Evolutionary conservation across 2,329 filamentous ascomycete genomes (phyloP).

Genomic region (Sarocladium brachiariae): DNA sequence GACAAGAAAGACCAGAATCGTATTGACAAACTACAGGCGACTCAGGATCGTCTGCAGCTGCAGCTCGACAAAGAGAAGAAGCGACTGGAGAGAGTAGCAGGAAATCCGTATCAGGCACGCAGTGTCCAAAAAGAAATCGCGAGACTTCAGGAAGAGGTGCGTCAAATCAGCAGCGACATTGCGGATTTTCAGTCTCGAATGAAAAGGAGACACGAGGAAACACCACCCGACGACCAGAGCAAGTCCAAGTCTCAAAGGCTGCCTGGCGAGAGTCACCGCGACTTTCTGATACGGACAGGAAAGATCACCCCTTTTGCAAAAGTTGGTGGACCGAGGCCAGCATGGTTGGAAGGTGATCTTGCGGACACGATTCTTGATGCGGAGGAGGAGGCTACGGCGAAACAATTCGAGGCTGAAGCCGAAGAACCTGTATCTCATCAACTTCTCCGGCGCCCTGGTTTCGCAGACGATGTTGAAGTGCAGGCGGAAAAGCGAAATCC

Average conservation of each 20-base stretch:
- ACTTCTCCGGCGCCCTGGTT: constrained; percentile 65
- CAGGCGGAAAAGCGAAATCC: constrained; percentile 8
- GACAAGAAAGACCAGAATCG: constrained; percentile 57
- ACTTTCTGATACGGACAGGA: constrained; percentile 88
- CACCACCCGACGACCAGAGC: constrained; percentile 33
- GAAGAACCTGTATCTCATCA: constrained; percentile 60
- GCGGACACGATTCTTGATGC: constrained; percentile 75
- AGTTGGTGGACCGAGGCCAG: constrained; percentile 56
- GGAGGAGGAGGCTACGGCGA: constrained; percentile 58
- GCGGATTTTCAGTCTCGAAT: constrained; percentile 77
- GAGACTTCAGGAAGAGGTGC: constrained; percentile 58
- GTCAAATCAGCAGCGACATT: constrained; percentile 63
- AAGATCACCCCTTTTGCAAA: constrained; percentile 96
- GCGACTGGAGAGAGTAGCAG: constrained; percentile 35
- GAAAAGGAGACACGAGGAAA: constrained; percentile 59
- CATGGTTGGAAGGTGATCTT: constrained; percentile 60
- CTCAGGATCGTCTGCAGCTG: constrained; percentile 51
- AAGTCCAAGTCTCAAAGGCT: constrained; percentile 51
- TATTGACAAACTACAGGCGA: constrained; percentile 50
- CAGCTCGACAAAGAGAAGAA: constrained; percentile 54
- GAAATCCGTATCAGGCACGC: constrained; percentile 43
- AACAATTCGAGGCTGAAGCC: constrained; percentile 31
- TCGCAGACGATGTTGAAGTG: constrained; percentile 36
- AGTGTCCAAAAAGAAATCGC: constrained; percentile 60
- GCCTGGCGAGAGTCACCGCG: constrained; percentile 75